A percentile compares a stretch with the other conserved stretches of the same genome.
Evolutionary conservation across 1,139 yeast genomes (phyloP).

Genomic region (Blastobotrys serpentis): DNA sequence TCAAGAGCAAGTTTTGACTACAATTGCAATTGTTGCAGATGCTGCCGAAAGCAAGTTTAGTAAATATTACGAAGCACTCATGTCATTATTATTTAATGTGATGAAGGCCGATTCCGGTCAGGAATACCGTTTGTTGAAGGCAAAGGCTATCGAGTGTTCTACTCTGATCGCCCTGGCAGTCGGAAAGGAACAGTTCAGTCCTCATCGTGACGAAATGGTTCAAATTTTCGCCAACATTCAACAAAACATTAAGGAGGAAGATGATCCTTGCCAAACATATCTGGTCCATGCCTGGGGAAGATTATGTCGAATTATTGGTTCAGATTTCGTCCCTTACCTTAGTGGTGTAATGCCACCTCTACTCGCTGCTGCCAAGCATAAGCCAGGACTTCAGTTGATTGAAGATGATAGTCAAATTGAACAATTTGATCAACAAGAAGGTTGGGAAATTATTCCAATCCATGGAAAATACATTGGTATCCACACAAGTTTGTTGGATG

Average conservation of each 20-base stretch:
- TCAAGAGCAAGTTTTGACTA: conserved; percentile 94
- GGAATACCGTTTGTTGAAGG: conserved; percentile 77
- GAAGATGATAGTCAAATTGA: conserved; percentile 88
- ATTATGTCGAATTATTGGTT: conserved; percentile 80
- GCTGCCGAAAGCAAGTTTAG: conserved; percentile 90
- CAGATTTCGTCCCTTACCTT: conserved; percentile 81
- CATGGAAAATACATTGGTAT: conserved; percentile 94
- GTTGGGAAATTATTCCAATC: conserved; percentile 91
- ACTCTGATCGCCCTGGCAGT: conserved; percentile 96
- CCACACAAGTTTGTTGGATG: conserved; percentile 88
- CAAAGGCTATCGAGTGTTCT: conserved; percentile 94
- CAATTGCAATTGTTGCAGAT: conserved; percentile 96
- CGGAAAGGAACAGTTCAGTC: conserved; percentile 83
- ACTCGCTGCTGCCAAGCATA: conserved; percentile 77
- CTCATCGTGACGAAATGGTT: conserved; percentile 73
- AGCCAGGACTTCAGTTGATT: conserved; percentile 82
- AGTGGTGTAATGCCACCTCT: conserved; percentile 90
- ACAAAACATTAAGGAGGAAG: conserved; percentile 43
- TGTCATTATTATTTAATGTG: conserved; percentile 84
- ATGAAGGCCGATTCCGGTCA: conserved; percentile 75
- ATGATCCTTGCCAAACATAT: conserved; percentile 84
- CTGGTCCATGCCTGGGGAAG: conserved; percentile 97
- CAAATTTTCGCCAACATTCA: conserved; percentile 75
- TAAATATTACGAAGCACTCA: conserved; percentile 89
- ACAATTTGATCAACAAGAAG: conserved; percentile 78